Percentiles rank a stretch among this genome's conserved stretches.
Evolutionary conservation across 1,284 basidiomycete genomes (phyloP).

Genomic region (Leucoagaricus sp.): DNA sequence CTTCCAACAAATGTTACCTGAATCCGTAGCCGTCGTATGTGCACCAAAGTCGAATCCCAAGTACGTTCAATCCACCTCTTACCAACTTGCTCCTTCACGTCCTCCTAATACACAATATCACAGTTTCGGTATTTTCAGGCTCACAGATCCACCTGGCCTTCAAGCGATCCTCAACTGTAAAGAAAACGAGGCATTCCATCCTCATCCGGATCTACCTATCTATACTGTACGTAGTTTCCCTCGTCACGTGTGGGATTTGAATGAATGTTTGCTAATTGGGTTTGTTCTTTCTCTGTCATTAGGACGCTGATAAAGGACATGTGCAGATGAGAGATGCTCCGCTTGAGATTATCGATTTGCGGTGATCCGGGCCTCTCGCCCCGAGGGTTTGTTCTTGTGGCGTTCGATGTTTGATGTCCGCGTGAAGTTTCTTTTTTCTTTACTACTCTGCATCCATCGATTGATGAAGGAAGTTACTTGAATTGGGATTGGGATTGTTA

Average conservation of each 20-base stretch:
- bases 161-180: slow-evolving; percentile 68
- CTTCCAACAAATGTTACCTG: slow-evolving; percentile 86
- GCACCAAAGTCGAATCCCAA: slow-evolving; percentile 78
- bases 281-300: no score
- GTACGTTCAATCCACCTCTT: slow-evolving; percentile 41
- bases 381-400: no score
- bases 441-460: no score
- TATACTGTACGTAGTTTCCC: slow-evolving; percentile 78
- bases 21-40: slow-evolving; percentile 91
- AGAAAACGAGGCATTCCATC: slow-evolving; percentile 79
- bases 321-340: slow-evolving; percentile 73
- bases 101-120: no score
- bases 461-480: no score
- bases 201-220: slow-evolving; percentile 77
- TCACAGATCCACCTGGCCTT: slow-evolving; percentile 84
- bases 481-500: no score
- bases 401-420: no score
- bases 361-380: no score
- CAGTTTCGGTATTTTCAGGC: slow-evolving; percentile 83
- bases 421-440: no score
- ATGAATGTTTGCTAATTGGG: no score
- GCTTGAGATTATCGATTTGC: slow-evolving; percentile 75
- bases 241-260: no score
- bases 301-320: slow-evolving; percentile 81
- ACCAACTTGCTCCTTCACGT: no score